Evolutionary conservation across 768 basidiomycete species (phyloP).

Genomic region (Candolleomyces efflorescens): DNA sequence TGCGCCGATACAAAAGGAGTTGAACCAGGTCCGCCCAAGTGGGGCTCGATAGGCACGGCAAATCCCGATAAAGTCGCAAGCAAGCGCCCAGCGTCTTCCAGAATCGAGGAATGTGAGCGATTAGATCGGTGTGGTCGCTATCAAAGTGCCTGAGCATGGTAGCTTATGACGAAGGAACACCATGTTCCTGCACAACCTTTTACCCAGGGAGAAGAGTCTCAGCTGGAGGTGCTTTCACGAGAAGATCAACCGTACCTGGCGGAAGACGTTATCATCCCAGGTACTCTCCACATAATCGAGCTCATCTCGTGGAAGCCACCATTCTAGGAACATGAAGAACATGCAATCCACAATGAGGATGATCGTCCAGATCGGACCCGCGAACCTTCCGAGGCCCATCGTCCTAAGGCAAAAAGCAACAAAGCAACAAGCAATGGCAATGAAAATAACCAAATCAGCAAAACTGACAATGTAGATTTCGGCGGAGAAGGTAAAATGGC

Average conservation of each 20-base stretch:
- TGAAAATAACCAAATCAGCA: background rate
- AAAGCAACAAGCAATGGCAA: background rate
- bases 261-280: slow-evolving; percentile 50
- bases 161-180: too few relatives aligned
- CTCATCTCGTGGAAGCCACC: slow-evolving; percentile 73
- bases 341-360: slow-evolving; percentile 88
- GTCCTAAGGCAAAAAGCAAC: slow-evolving; percentile 41
- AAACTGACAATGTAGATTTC: too few relatives aligned
- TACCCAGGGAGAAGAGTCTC: background rate
- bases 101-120: too few relatives aligned
- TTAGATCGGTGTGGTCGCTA: too few relatives aligned
- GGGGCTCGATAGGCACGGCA: too few relatives aligned
- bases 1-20: too few relatives aligned
- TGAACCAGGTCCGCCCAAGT: too few relatives aligned
- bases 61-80: too few relatives aligned
- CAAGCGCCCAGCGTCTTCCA: too few relatives aligned
- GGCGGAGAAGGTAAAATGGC: too few relatives aligned
- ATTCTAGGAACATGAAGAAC: slow-evolving; percentile 82
- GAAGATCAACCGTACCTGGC: slow-evolving; percentile 21
- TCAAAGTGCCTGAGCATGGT: too few relatives aligned
- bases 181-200: too few relatives aligned
- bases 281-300: slow-evolving; percentile 69
- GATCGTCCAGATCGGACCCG: slow-evolving; percentile 82
- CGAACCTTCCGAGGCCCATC: slow-evolving; percentile 71
- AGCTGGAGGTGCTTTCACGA: background rate